phyloP scores from a whole-genome alignment of 2,329 filamentous ascomycete species.

The Didymella arachidicola region DNA sequence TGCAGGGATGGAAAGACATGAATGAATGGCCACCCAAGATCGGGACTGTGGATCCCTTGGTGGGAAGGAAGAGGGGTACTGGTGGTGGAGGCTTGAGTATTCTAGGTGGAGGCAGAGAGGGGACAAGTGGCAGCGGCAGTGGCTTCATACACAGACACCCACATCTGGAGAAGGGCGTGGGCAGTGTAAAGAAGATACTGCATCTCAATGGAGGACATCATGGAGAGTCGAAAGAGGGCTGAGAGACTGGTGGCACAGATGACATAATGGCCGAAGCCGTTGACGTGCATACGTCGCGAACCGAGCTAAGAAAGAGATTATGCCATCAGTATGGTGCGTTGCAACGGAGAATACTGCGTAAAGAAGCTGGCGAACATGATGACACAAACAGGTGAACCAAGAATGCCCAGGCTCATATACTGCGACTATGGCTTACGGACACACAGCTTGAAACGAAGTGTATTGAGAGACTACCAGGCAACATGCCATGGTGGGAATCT shows the following conservation, averaged over 20 bases:
- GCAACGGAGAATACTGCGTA: neutral
- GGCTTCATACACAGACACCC: slow-evolving; percentile 48
- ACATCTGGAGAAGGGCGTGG: slow-evolving; percentile 55
- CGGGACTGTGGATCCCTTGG: slow-evolving; percentile 57
- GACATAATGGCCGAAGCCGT: neutral
- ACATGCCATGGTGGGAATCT: neutral
- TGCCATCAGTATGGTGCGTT: neutral
- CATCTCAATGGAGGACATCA: slow-evolving; percentile 44
- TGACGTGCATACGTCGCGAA: neutral
- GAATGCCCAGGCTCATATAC: neutral
- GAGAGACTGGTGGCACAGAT: neutral
- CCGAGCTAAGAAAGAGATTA: neutral
- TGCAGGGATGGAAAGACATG: slow-evolving; percentile 90
- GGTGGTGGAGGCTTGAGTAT: neutral
- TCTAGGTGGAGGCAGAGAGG: neutral
- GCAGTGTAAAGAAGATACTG: slow-evolving; percentile 56
- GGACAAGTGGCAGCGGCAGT: slow-evolving; percentile 13
- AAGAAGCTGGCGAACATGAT: no score
- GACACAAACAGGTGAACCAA: no score
- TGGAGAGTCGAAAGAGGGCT: neutral
- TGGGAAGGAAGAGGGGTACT: slow-evolving; percentile 47
- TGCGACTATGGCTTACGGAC: neutral
- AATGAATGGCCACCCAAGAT: slow-evolving; percentile 87
- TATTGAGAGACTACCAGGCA: neutral
- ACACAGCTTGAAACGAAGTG: neutral